Conservation (phyloP, 2,329 filamentous ascomycete genomes). For the Geosmithia putterillii region DNA sequence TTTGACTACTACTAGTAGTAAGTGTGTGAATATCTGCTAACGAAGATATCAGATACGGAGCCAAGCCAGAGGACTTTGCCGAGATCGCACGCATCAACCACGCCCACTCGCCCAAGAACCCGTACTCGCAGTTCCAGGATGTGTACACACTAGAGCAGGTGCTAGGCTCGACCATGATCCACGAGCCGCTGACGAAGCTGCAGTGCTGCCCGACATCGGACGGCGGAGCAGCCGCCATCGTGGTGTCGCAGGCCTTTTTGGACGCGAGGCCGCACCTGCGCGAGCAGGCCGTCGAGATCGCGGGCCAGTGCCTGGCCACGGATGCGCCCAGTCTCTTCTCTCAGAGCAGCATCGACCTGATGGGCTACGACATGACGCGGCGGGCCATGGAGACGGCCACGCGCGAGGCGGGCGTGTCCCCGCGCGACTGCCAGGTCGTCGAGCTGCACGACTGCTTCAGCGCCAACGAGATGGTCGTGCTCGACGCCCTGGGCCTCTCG, state of each 20-base stretch:
- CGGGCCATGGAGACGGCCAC: conserved; percentile 59
- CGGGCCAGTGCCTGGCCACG: conserved; percentile 78
- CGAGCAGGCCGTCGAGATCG: conserved; percentile 74
- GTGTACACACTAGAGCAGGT: conserved; percentile 84
- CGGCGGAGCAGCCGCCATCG: conserved; percentile 74
- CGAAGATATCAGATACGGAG: conserved; percentile 55
- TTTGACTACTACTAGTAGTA: neutral
- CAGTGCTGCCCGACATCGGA: conserved; percentile 97
- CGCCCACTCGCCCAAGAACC: conserved; percentile 80
- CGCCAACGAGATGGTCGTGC: conserved; percentile 82
- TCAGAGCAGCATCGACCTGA: conserved; percentile 68
- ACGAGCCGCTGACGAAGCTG: conserved; percentile 86
- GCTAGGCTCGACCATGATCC: conserved; percentile 62
- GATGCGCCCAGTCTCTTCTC: conserved; percentile 74
- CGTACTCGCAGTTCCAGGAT: conserved; percentile 94
- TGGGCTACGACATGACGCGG: conserved; percentile 79
- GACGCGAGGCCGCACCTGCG: conserved; percentile 73
- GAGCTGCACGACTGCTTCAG: conserved; percentile 97
- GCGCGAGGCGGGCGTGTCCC: conserved; percentile 56
- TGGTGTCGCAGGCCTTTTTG: conserved; percentile 83
- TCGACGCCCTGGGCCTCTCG: conserved; percentile 74
- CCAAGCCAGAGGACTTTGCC: conserved; percentile 74
- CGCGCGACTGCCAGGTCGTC: conserved; percentile 66
- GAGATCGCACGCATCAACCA: conserved; percentile 93
- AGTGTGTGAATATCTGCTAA: too few species aligned